Percentiles rank a stretch among this genome's conserved stretches.
Evolutionary conservation across 352 stramenopile genomes (phyloP).

Genomic region (Phytophthora boehmeriae): DNA sequence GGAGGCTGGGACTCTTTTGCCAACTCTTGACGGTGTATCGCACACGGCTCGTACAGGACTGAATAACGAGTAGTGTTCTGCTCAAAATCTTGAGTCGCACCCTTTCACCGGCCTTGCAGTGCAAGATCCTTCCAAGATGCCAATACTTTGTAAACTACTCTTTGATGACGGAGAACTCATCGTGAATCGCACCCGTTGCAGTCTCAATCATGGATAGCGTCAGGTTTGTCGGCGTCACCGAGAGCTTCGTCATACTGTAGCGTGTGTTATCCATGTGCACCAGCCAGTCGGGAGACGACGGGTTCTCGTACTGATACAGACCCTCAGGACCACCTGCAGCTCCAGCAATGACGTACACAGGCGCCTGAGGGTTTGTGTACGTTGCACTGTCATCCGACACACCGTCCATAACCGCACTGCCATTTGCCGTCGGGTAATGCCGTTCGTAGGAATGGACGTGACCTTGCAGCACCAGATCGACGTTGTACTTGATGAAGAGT

Average conservation of each 20-base stretch:
- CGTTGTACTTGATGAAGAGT: slow-evolving; percentile 63
- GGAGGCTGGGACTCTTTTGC: no score
- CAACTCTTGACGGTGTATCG: no score
- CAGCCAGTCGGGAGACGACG: slow-evolving; percentile 27
- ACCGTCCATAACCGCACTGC: slow-evolving; percentile 34
- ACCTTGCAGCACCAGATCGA: slow-evolving; percentile 54
- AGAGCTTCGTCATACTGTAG: slow-evolving; percentile 35
- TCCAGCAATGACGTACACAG: slow-evolving; percentile 54
- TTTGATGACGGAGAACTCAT: slow-evolving; percentile 53
- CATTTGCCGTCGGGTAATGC: slow-evolving; percentile 42
- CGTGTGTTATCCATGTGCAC: slow-evolving; percentile 30
- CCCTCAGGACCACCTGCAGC: slow-evolving; percentile 40
- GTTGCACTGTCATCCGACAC: slow-evolving; percentile 38
- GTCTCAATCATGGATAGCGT: slow-evolving; percentile 39
- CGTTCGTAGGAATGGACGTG: slow-evolving; percentile 63
- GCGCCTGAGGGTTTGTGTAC: slow-evolving; percentile 53
- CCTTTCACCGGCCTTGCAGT: no score
- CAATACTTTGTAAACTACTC: no score
- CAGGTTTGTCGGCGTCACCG: slow-evolving; percentile 37
- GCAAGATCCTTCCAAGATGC: no score
- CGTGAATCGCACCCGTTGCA: slow-evolving; percentile 23
- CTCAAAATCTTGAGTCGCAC: no score
- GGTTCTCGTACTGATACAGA: slow-evolving; percentile 24
- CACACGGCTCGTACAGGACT: no score
- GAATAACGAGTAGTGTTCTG: no score